Evolutionary conservation across 2,329 filamentous ascomycete genomes (phyloP).

Genomic region (Conoideocrella luteorostrata): DNA sequence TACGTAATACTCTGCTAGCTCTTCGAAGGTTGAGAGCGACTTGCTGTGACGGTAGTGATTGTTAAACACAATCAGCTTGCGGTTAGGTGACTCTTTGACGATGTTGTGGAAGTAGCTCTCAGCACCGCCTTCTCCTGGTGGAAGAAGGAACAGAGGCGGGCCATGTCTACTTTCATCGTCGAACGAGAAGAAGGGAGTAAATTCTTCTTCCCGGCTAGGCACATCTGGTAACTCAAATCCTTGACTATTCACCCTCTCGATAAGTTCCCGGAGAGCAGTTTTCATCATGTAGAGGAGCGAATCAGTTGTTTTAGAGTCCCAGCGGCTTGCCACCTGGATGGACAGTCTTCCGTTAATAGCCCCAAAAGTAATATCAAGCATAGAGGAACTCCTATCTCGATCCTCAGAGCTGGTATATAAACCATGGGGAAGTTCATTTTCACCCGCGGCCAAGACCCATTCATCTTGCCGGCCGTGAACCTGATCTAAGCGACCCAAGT

Average conservation of each 20-base stretch:
- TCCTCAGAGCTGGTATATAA: not conserved
- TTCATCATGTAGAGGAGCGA: too few relatives aligned
- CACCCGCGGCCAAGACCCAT: not conserved
- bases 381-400: not conserved
- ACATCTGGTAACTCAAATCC: too few relatives aligned
- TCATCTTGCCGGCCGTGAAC: not conserved
- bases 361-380: not conserved
- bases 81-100: not conserved
- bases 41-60: not conserved
- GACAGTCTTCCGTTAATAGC: not conserved
- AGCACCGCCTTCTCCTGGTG: slow-evolving; percentile 1
- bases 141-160: slow-evolving; percentile 1
- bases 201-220: too few relatives aligned
- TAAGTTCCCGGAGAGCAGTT: too few relatives aligned
- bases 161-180: not conserved
- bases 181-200: too few relatives aligned
- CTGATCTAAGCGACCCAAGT: slow-evolving; percentile 1
- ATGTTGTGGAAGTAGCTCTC: slow-evolving; percentile 5
- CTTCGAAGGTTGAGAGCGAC: not conserved
- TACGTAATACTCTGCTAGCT: slow-evolving; percentile 1
- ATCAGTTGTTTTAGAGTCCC: too few relatives aligned
- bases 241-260: too few relatives aligned
- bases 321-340: not conserved
- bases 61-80: slow-evolving; percentile 1
- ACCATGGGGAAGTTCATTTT: not conserved